phyloP scores from a whole-genome alignment of 2,329 filamentous ascomycete species.

The Aspergillus nomiae region DNA sequence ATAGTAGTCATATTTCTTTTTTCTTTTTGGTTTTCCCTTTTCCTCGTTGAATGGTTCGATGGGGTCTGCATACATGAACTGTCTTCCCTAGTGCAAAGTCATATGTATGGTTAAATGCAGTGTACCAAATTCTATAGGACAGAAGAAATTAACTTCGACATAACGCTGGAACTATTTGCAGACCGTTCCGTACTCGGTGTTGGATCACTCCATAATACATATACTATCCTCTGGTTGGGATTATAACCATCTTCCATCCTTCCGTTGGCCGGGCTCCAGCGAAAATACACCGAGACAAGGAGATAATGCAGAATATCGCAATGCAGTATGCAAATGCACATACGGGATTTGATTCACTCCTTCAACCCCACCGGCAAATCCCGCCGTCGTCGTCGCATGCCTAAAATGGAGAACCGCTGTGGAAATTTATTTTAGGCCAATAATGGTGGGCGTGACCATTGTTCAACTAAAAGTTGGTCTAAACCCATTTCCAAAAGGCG shows the following conservation, averaged over 20 bases:
- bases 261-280: background rate
- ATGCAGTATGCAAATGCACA: background rate
- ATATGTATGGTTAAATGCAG: background rate
- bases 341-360: constrained; percentile 1
- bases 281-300: background rate
- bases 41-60: background rate
- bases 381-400: background rate
- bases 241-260: background rate
- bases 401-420: background rate
- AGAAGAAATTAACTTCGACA: background rate
- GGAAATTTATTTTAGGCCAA: background rate
- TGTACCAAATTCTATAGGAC: background rate
- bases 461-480: background rate
- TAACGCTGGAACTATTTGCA: background rate
- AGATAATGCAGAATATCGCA: background rate
- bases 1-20: background rate
- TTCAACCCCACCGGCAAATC: background rate
- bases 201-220: background rate
- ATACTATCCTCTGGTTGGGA: background rate
- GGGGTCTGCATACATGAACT: background rate
- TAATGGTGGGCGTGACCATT: background rate
- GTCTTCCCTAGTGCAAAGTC: background rate
- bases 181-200: background rate
- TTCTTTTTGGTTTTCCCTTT: background rate
- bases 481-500: background rate